Percentiles rank a stretch among this genome's conserved stretches.
Evolutionary conservation across 139 green algal genomes (phyloP).

Genomic region (Picochlorum sp.): DNA sequence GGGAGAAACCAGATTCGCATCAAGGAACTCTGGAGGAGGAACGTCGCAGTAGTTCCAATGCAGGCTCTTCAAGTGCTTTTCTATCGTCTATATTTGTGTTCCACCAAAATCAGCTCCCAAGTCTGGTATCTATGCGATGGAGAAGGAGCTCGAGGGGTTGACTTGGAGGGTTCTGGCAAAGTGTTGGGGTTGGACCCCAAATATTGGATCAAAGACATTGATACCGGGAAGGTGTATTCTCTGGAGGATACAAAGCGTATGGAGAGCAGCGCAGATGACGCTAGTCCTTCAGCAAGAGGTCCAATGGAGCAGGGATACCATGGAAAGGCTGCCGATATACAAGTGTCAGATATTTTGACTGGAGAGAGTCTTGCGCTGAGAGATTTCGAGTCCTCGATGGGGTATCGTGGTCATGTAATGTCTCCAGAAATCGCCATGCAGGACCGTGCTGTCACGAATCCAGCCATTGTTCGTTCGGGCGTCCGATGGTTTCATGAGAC

Average conservation of each 20-base stretch:
- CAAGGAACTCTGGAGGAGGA: too few species aligned
- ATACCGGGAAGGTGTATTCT: constrained; percentile 38
- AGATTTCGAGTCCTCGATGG: constrained; percentile 38
- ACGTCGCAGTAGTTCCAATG: background rate
- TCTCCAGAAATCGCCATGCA: background rate
- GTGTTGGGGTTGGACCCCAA: constrained; percentile 30
- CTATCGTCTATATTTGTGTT: constrained; percentile 19
- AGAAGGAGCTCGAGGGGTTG: constrained; percentile 26
- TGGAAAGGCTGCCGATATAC: background rate
- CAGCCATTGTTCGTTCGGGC: background rate
- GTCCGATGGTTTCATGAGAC: background rate
- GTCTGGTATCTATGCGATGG: constrained; percentile 26
- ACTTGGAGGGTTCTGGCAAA: constrained; percentile 33
- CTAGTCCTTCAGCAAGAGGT: background rate
- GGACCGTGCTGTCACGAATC: background rate
- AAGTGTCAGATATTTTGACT: constrained; percentile 18
- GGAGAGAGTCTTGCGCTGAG: constrained; percentile 21
- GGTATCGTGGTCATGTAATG: constrained; percentile 8
- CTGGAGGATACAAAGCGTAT: constrained; percentile 12
- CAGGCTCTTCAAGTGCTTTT: background rate
- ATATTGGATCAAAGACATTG: constrained; percentile 43
- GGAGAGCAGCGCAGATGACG: background rate
- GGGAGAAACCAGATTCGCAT: too few species aligned
- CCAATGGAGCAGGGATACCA: constrained; percentile 14
- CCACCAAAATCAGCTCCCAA: constrained; percentile 13